A percentile compares a stretch with the other conserved stretches of the same genome.
Evolutionary conservation across 495 filamentous ascomycete species (phyloP).

Genomic region (Stereocaulon alpinum): DNA sequence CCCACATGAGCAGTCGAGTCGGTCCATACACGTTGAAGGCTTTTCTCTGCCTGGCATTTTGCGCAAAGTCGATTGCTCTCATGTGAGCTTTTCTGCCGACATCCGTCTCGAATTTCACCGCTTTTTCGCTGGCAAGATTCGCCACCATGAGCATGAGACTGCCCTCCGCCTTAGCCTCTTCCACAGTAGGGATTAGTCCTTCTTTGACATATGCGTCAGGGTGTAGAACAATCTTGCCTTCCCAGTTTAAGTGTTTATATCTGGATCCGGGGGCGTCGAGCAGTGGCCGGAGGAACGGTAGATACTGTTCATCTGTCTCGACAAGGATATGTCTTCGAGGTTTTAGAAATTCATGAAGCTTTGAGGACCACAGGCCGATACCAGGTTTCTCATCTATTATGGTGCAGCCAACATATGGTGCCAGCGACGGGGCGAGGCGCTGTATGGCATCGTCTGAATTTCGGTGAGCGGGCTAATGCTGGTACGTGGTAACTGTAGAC

Average conservation of each 20-base stretch:
- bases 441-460: constrained; percentile 39
- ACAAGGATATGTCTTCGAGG: constrained; percentile 74
- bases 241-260: constrained; percentile 40
- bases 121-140: constrained; percentile 34
- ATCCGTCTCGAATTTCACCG: constrained; percentile 28
- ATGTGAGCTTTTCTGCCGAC: constrained; percentile 24
- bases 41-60: constrained; percentile 26
- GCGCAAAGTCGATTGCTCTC: constrained; percentile 31
- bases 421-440: constrained; percentile 48
- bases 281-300: constrained; percentile 50
- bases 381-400: constrained; percentile 82
- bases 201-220: constrained; percentile 38
- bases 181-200: constrained; percentile 32
- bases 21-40: constrained; percentile 54
- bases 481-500: constrained; percentile 19
- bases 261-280: constrained; percentile 43
- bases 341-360: constrained; percentile 59
- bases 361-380: constrained; percentile 59
- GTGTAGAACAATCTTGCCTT: constrained; percentile 38
- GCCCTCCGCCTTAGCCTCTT: not conserved
- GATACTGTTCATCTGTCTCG: constrained; percentile 51
- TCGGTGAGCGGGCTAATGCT: not conserved
- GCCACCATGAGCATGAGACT: constrained; percentile 57
- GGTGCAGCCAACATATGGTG: constrained; percentile 56
- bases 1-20: constrained; percentile 62